Conservation (phyloP, 306 rosid genomes). For the Fagus crenata region DNA sequence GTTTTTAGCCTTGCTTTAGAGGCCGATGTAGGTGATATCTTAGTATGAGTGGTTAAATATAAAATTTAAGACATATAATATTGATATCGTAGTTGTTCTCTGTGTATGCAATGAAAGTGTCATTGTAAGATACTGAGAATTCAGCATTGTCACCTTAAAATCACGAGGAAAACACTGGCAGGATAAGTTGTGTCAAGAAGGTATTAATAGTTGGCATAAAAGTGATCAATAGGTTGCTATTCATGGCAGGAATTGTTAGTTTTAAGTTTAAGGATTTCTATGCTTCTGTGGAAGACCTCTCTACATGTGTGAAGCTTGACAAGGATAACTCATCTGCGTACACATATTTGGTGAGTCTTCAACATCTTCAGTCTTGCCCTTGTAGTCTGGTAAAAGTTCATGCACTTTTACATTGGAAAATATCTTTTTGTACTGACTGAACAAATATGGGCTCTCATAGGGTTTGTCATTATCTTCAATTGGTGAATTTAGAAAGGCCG, state of each 20-base stretch:
- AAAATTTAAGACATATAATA: neutral
- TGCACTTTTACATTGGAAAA: conserved; percentile 19
- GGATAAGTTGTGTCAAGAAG: neutral
- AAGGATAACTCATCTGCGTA: conserved; percentile 71
- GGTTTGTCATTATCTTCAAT: conserved; percentile 80
- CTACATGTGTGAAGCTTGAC: conserved; percentile 71
- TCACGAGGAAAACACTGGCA: neutral
- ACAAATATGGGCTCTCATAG: conserved; percentile 40
- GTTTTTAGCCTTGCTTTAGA: neutral
- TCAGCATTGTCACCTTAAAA: neutral
- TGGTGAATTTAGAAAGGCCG: conserved; percentile 76
- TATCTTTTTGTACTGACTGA: conserved; percentile 27
- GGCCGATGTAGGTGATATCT: neutral
- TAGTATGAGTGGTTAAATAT: conserved; percentile 4
- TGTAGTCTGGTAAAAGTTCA: conserved; percentile 26
- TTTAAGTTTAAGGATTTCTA: conserved; percentile 82
- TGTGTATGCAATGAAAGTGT: neutral
- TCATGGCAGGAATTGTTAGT: conserved; percentile 68
- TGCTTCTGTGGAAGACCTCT: conserved; percentile 71
- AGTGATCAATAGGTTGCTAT: conserved; percentile 9
- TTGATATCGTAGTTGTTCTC: neutral
- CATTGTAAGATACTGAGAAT: neutral
- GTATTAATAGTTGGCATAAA: neutral
- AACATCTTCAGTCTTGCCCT: conserved; percentile 20
- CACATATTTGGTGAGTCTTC: conserved; percentile 71